phyloP scores from a whole-genome alignment of 305 asterid species.

The Andrographis paniculata region DNA sequence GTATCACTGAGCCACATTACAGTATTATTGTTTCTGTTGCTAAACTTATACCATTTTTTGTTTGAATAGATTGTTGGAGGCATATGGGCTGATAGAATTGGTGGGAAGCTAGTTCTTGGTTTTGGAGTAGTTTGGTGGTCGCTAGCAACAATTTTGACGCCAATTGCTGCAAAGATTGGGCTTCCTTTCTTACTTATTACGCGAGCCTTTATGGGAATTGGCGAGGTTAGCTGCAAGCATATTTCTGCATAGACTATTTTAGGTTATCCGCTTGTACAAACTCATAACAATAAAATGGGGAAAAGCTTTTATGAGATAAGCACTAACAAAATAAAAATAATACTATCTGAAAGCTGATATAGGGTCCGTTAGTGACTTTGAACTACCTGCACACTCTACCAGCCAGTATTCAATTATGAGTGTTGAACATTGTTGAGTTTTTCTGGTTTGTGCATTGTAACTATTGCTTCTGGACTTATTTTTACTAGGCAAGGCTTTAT shows the following conservation, averaged over 20 bases:
- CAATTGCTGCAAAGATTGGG: constrained; percentile 17
- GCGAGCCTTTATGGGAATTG: constrained; percentile 99
- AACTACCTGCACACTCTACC: background rate
- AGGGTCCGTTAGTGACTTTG: background rate
- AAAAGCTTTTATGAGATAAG: background rate
- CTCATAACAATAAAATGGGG: constrained; percentile 5
- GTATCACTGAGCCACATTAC: constrained; percentile 1
- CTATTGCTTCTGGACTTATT: background rate
- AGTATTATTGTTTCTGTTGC: constrained; percentile 2
- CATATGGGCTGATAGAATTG: constrained; percentile 97
- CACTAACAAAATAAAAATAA: too few relatives aligned
- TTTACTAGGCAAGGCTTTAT: background rate
- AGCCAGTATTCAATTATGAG: background rate
- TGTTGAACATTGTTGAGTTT: background rate
- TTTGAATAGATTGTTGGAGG: constrained; percentile 76
- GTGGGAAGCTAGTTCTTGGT: constrained; percentile 91
- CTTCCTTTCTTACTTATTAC: constrained; percentile 54
- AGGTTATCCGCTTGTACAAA: constrained; percentile 4
- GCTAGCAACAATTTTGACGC: constrained; percentile 53
- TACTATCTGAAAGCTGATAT: constrained; percentile 9
- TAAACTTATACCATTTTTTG: constrained; percentile 3
- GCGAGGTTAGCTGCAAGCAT: constrained; percentile 59
- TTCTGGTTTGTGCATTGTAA: too few relatives aligned
- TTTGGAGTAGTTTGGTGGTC: constrained; percentile 99
- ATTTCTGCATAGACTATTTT: constrained; percentile 12